Conservation (phyloP, 176 grass and related monocot species). For the Coix lacrymajobi region DNA sequence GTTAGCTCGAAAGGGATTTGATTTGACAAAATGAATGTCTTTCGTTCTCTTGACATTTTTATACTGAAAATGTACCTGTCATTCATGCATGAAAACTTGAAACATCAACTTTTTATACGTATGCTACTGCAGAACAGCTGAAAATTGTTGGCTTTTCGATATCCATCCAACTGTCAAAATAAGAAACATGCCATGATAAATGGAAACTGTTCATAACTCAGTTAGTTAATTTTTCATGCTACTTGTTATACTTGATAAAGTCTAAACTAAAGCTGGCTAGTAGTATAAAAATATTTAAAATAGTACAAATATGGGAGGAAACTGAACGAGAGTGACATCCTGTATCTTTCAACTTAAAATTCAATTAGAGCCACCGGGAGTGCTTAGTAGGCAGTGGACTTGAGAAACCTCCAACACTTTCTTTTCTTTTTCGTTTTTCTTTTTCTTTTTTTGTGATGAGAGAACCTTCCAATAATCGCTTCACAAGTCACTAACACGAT, state of each 20-base stretch:
- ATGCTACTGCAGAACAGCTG: not conserved
- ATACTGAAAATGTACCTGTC: not conserved
- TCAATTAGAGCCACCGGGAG: not conserved
- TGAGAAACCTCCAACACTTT: too few species aligned
- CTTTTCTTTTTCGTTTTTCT: too few species aligned
- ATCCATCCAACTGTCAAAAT: not conserved
- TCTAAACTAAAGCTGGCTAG: not conserved
- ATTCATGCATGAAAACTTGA: not conserved
- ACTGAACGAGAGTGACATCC: not conserved
- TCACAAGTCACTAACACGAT: not conserved
- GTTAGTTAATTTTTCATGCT: not conserved
- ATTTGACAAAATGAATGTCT: not conserved
- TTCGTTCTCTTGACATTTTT: not conserved
- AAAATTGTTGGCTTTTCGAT: not conserved
- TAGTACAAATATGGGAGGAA: not conserved
- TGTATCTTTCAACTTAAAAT: not conserved
- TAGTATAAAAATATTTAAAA: not conserved
- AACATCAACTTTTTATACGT: not conserved
- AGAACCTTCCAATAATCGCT: too few species aligned
- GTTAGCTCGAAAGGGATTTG: not conserved
- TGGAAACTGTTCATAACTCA: not conserved
- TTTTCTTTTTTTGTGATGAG: too few species aligned
- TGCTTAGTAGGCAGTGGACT: too few species aligned
- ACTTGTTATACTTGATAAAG: not conserved
- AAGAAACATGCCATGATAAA: not conserved